Evolutionary conservation across 2,329 filamentous ascomycete species (phyloP).

Genomic region (Fonsecaea monophora): DNA sequence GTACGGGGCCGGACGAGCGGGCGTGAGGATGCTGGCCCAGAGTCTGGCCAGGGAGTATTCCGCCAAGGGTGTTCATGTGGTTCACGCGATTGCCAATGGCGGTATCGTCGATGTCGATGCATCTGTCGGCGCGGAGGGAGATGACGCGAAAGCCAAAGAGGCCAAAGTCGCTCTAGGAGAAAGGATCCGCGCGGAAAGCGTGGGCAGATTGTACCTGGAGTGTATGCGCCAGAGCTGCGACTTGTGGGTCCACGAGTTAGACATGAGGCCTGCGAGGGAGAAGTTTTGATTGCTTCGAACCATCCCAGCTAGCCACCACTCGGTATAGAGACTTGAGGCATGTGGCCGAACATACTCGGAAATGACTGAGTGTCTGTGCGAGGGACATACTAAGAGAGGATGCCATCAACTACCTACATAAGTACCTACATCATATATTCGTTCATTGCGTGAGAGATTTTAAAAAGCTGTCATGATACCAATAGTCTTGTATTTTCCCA

Average conservation of each 20-base stretch:
- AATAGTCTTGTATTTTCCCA: no score
- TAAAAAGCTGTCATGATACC: no score
- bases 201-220: constrained; percentile 64
- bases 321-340: no score
- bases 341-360: no score
- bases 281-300: constrained; percentile 43
- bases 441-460: no score
- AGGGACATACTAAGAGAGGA: no score
- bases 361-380: no score
- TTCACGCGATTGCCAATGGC: constrained; percentile 66
- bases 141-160: constrained; percentile 58
- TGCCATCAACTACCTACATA: no score
- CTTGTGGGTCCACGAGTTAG: constrained; percentile 61
- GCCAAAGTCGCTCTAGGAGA: constrained; percentile 59
- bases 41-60: constrained; percentile 64
- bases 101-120: constrained; percentile 43
- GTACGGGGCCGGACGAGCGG: constrained; percentile 61
- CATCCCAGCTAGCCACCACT: no score
- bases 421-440: no score
- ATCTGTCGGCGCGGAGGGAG: not conserved
- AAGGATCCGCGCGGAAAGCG: constrained; percentile 64
- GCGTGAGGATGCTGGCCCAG: constrained; percentile 63
- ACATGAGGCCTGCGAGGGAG: constrained; percentile 50
- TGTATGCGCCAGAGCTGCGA: constrained; percentile 57
- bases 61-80: constrained; percentile 63